These are phyloP conservation scores for Podospora pseudoanserina DNA, from an alignment of 495 filamentous ascomycete species.

Conservation along the genomic window DNA sequence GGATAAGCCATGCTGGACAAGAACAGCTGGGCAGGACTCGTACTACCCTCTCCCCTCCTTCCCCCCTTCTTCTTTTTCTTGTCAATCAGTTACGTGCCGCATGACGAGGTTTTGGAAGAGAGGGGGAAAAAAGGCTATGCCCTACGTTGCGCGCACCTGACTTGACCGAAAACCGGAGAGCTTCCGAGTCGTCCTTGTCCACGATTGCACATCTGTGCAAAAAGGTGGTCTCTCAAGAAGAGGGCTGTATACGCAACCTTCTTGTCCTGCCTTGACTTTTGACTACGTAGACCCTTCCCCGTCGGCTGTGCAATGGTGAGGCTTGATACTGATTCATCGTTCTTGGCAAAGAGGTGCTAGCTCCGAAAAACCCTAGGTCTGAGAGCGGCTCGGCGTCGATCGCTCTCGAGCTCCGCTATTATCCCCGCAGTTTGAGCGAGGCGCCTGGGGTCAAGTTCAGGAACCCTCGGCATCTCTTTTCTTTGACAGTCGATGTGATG, in stretches of 20 bases:
- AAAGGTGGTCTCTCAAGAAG: not conserved
- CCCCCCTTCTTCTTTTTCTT: not conserved
- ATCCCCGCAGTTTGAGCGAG: not conserved
- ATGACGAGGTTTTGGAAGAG: not conserved
- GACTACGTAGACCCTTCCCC: not conserved
- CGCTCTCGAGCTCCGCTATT: not conserved
- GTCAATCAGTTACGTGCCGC: not conserved
- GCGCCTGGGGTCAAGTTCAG: not conserved
- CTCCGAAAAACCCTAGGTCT: not conserved
- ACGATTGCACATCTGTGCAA: slow-evolving; percentile 1
- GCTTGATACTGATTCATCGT: not conserved
- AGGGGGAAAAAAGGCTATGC: not conserved
- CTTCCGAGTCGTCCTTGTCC: not conserved
- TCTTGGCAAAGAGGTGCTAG: not conserved
- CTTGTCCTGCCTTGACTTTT: slow-evolving; percentile 1
- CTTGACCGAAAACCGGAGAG: not conserved
- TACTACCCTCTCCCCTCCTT: not conserved
- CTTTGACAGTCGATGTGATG: not conserved
- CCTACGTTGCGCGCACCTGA: not conserved
- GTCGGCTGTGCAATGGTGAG: not conserved
- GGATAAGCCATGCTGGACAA: slow-evolving; percentile 6
- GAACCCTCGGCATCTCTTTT: slow-evolving; percentile 2
- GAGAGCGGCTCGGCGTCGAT: slow-evolving; percentile 1
- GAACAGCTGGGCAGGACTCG: not conserved
- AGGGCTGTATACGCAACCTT: not conserved